Base-by-base conservation (phyloP, 306 rosid genomes). In the Begonia loranthoides region DNA sequence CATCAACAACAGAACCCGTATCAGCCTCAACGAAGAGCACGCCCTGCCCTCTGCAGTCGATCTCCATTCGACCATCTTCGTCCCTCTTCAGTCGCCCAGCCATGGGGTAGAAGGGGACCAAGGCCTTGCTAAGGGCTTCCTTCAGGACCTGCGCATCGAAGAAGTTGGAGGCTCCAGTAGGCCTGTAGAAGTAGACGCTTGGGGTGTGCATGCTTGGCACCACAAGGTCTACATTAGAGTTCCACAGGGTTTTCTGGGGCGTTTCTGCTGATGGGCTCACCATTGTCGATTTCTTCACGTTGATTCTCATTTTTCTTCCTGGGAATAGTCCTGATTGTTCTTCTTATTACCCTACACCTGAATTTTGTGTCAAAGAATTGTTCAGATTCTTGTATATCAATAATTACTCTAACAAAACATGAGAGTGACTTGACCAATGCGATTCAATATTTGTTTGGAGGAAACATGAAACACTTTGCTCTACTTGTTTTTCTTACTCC, bases 41-140 rank as follows among this genome's bases (percentile, higher is more conserved):
- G 0, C 97, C 95, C 14, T 75, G 79, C 0, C 64, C 95, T 55
- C 64, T 69, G 50, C 93, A 88, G 5, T 81, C 70, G 48, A 88
- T 77, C 79, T 84, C 89, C 9, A 84, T 79, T 41, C 95, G 79
- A 3, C 88, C 93, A 51, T 76, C 83, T 13, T 81, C 86, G 33
- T 84, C 93, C 1, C 80, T 79, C 48, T 73, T 69, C 15, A 81
- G 73, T 0, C 95, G 73, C 1, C 95, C 95, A 0, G 87, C 95
- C 84, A 88, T 83, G 9, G 94, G 92, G 47, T 78, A 87, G 48
- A 87, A 87, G 0, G 79, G 79, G 4, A 80, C 90, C 0, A 88
- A 84, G 5, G 69, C 84, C 63, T 77, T 88, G 50, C 82, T 63
- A 0, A 88, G 73, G 2, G 82, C 86, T 15, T 71, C 76, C 64